Evolutionary conservation across 352 stramenopile genomes (phyloP).

Genomic region (Aphanomyces euteiches): DNA sequence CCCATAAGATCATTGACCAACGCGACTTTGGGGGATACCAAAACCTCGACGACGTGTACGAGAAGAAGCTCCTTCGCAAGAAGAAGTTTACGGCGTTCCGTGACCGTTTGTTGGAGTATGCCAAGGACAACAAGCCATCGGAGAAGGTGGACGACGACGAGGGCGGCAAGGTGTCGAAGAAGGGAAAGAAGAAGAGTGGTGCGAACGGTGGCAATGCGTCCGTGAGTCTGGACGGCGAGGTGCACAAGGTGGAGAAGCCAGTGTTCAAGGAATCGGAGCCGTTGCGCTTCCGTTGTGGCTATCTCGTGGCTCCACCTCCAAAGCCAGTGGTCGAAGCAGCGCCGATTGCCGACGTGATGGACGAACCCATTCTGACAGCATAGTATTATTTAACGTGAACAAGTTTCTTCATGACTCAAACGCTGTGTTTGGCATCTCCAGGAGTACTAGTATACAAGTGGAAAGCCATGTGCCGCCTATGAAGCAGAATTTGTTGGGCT

Average conservation of each 20-base stretch:
- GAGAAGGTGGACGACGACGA: constrained; percentile 8
- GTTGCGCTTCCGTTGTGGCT: neutral
- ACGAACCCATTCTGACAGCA: neutral
- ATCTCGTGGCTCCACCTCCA: neutral
- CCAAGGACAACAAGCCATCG: constrained; percentile 24
- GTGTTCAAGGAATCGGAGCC: constrained; percentile 9
- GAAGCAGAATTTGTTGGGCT: too few relatives aligned
- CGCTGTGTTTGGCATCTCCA: too few relatives aligned
- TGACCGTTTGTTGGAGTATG: constrained; percentile 7
- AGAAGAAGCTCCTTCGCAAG: constrained; percentile 31
- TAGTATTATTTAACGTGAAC: neutral
- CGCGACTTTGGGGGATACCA: constrained; percentile 25
- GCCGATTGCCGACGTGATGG: neutral
- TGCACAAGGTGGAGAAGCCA: neutral
- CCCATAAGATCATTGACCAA: constrained; percentile 29
- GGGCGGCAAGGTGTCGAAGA: neutral
- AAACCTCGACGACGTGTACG: constrained; percentile 27
- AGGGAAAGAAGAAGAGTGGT: neutral
- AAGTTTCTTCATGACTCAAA: neutral
- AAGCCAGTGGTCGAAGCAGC: neutral
- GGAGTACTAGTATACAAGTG: too few relatives aligned
- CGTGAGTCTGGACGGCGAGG: too few relatives aligned
- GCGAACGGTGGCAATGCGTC: neutral
- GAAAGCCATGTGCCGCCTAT: too few relatives aligned
- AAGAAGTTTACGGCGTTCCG: constrained; percentile 29